A percentile compares a stretch with the other conserved stretches of the same genome.
These are phyloP conservation scores for Tetrapyrgos nigripes DNA, from an alignment of 1,284 basidiomycete species.

Conservation along the genomic window DNA sequence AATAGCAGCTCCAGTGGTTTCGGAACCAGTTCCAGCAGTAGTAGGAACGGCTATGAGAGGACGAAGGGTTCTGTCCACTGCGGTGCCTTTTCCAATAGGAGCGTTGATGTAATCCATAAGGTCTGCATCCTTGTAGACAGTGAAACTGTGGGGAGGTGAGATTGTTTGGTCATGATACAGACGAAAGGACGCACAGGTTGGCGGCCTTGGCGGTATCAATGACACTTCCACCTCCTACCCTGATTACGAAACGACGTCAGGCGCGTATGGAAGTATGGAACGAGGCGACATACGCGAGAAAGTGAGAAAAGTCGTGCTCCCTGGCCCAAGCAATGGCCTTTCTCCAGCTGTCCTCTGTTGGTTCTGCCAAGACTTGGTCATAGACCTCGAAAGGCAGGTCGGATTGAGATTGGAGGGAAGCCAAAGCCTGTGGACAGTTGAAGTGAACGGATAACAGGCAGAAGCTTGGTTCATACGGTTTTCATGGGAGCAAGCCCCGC, in stretches of 20 bases:
- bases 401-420: slow-evolving; percentile 74
- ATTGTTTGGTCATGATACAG: slow-evolving; percentile 1
- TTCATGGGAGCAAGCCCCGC: slow-evolving; percentile 85
- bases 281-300: slow-evolving; percentile 76
- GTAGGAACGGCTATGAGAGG: slow-evolving; percentile 96
- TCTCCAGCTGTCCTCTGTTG: slow-evolving; percentile 89
- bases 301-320: slow-evolving; percentile 89
- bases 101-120: slow-evolving; percentile 98
- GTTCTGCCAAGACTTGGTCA: slow-evolving; percentile 87
- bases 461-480: slow-evolving; percentile 55
- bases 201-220: slow-evolving; percentile 96
- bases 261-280: slow-evolving; percentile 2
- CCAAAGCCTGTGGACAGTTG: slow-evolving; percentile 64
- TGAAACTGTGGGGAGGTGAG: slow-evolving; percentile 55
- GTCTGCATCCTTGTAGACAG: slow-evolving; percentile 90
- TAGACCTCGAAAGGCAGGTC: slow-evolving; percentile 87
- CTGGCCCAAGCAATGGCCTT: slow-evolving; percentile 91
- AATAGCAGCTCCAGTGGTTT: slow-evolving; percentile 98
- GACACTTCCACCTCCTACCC: slow-evolving; percentile 93
- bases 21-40: slow-evolving; percentile 96
- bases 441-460: not conserved
- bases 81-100: slow-evolving; percentile 91
- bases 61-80: slow-evolving; percentile 77
- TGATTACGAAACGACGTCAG: slow-evolving; percentile 34
- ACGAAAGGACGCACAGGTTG: slow-evolving; percentile 67